Conservation (phyloP, 1,284 basidiomycete genomes). For the Xerocomus nothofagi region DNA sequence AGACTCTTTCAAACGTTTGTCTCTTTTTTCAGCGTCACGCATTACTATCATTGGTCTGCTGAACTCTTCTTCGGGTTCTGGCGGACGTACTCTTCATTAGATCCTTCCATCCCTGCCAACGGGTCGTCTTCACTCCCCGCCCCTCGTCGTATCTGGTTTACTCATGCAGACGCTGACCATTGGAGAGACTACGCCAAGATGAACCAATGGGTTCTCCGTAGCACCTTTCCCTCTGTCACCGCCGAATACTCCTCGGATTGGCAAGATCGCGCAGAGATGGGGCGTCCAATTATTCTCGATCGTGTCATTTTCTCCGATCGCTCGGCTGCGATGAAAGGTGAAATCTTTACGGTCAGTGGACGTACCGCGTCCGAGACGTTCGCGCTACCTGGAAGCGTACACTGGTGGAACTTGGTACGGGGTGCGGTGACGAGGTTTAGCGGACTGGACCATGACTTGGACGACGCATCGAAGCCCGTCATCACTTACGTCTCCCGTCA, state of each 20-base stretch:
- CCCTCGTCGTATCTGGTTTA: slow-evolving; percentile 72
- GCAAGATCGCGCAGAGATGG: slow-evolving; percentile 71
- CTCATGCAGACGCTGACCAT: slow-evolving; percentile 66
- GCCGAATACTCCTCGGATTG: slow-evolving; percentile 81
- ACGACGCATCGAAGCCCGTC: slow-evolving; percentile 50
- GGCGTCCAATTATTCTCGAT: slow-evolving; percentile 74
- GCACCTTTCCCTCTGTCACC: slow-evolving; percentile 73
- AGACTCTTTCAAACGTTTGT: slow-evolving; percentile 3
- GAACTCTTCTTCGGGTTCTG: slow-evolving; percentile 89
- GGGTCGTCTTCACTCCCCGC: slow-evolving; percentile 72
- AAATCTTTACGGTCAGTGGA: slow-evolving; percentile 66
- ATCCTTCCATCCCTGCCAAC: slow-evolving; percentile 57
- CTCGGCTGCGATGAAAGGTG: slow-evolving; percentile 73
- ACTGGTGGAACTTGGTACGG: slow-evolving; percentile 83
- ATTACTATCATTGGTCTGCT: slow-evolving; percentile 85
- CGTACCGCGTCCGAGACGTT: slow-evolving; percentile 76
- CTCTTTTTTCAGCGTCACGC: slow-evolving; percentile 55
- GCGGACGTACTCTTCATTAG: slow-evolving; percentile 82
- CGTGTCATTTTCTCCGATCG: slow-evolving; percentile 83
- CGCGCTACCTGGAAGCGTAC: slow-evolving; percentile 64
- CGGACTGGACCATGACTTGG: slow-evolving; percentile 47
- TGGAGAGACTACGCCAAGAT: slow-evolving; percentile 87
- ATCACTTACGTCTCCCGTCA: slow-evolving; percentile 89
- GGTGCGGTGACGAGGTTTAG: slow-evolving; percentile 72
- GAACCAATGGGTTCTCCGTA: slow-evolving; percentile 77